A percentile compares a stretch with the other conserved stretches of the same genome.
Evolutionary conservation across 495 filamentous ascomycete genomes (phyloP).

Genomic region (Penicillium silybi): DNA sequence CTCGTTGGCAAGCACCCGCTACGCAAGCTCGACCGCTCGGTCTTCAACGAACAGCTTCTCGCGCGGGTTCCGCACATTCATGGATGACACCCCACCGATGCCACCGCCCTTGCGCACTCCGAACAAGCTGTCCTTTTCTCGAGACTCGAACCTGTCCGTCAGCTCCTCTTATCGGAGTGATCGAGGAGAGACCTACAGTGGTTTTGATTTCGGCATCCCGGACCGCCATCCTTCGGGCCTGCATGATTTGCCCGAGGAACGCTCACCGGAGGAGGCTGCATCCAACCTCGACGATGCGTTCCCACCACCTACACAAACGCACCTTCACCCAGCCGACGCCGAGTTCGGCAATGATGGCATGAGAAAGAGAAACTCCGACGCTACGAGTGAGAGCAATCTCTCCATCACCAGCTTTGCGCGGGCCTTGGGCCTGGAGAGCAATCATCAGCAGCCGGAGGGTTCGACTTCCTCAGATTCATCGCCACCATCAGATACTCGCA

Average conservation of each 20-base stretch:
- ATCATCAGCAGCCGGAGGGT: conserved; percentile 49
- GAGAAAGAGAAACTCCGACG: conserved; percentile 29
- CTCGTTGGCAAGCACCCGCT: conserved; percentile 41
- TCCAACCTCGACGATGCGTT: conserved; percentile 5
- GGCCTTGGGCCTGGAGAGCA: conserved; percentile 36
- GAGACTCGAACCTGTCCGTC: conserved; percentile 23
- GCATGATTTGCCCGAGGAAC: conserved; percentile 21
- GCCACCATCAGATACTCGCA: conserved; percentile 57
- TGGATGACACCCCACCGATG: conserved; percentile 38
- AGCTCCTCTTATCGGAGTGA: conserved; percentile 18
- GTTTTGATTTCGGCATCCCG: conserved; percentile 30
- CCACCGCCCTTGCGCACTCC: conserved; percentile 28
- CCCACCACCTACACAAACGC: conserved; percentile 6
- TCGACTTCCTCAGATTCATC: conserved; percentile 68
- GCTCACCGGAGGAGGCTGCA: conserved; percentile 1
- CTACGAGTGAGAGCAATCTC: conserved; percentile 27
- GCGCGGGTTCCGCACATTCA: conserved; percentile 27
- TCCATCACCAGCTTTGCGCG: conserved; percentile 41
- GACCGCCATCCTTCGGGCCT: conserved; percentile 5
- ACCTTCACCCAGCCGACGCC: conserved; percentile 14
- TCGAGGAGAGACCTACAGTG: conserved; percentile 25
- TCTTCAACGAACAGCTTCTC: conserved; percentile 40
- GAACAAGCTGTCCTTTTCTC: conserved; percentile 20
- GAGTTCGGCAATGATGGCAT: conserved; percentile 5
- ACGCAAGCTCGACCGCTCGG: conserved; percentile 35